Percentiles rank a stretch among this genome's conserved stretches.
These are phyloP conservation scores for Boletus sp. DNA, from an alignment of 768 basidiomycete species.

Conservation along the genomic window DNA sequence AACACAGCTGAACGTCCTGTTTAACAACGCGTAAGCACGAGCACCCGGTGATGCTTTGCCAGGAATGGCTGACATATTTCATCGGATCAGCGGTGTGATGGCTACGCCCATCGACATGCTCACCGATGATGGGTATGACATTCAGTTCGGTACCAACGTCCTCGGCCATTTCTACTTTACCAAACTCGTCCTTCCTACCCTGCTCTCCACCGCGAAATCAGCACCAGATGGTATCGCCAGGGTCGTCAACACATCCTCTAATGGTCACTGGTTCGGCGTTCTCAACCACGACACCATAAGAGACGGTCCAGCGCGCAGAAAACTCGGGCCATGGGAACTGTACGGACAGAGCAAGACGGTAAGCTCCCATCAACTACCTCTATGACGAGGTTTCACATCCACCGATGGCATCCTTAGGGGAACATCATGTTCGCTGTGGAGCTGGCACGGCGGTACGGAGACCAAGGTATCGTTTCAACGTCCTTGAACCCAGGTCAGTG, in stretches of 20 bases:
- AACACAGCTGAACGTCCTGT: constrained; percentile 21
- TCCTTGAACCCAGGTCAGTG: constrained; percentile 41
- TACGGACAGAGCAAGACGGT: constrained; percentile 35
- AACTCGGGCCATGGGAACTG: not conserved
- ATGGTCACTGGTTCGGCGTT: constrained; percentile 18
- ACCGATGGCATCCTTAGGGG: constrained; percentile 29
- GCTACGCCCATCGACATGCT: constrained; percentile 24
- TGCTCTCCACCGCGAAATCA: constrained; percentile 29
- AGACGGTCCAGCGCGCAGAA: constrained; percentile 24
- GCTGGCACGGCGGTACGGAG: constrained; percentile 39
- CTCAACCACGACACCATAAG: constrained; percentile 28
- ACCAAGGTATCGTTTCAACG: constrained; percentile 43
- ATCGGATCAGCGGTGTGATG: constrained; percentile 32
- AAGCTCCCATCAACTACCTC: not conserved
- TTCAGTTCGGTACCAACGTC: constrained; percentile 40
- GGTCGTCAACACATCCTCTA: constrained; percentile 35
- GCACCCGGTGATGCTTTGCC: not conserved
- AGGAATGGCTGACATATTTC: not conserved
- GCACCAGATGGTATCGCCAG: constrained; percentile 33
- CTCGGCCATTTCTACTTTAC: constrained; percentile 38
- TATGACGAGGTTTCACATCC: not conserved
- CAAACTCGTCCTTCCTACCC: constrained; percentile 33
- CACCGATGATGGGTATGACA: constrained; percentile 40
- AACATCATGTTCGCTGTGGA: constrained; percentile 44
- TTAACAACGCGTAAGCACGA: constrained; percentile 31